Evolutionary conservation across 441 rosid genomes (phyloP).

Genomic region (Codiaeum variegatum): DNA sequence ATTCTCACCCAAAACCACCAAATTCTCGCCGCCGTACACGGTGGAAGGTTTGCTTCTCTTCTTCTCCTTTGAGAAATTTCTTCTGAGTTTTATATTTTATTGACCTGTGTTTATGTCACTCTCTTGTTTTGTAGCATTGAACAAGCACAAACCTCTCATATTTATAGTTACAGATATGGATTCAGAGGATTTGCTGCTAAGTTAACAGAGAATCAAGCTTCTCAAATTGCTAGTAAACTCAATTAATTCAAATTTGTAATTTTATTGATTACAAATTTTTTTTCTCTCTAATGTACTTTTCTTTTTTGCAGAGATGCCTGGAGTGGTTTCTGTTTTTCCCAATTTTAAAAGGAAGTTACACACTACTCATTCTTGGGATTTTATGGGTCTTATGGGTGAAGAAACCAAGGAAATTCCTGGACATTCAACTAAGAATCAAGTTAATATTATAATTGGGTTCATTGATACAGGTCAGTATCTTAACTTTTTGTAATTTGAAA

Average conservation of each 20-base stretch:
- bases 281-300: background rate
- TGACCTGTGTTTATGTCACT: background rate
- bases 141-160: conserved; percentile 41
- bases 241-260: background rate
- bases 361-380: conserved; percentile 63
- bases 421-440: conserved; percentile 49
- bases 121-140: conserved; percentile 30
- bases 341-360: conserved; percentile 48
- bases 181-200: conserved; percentile 60
- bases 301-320: conserved; percentile 39
- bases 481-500: background rate
- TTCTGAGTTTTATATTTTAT: background rate
- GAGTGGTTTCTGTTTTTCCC: conserved; percentile 53
- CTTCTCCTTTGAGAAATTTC: background rate
- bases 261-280: too few relatives aligned
- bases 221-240: conserved; percentile 39
- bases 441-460: conserved; percentile 46
- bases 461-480: conserved; percentile 44
- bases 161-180: conserved; percentile 47
- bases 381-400: conserved; percentile 49
- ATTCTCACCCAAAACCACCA: conserved; percentile 34
- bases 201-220: conserved; percentile 44
- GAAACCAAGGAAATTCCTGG: conserved; percentile 52
- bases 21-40: conserved; percentile 44
- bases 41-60: conserved; percentile 37